Percentiles rank a stretch among this genome's conserved stretches.
These are phyloP conservation scores for Pelagomonas calceolata DNA, from an alignment of 108 stramenopile genomes.

Conservation along the genomic window DNA sequence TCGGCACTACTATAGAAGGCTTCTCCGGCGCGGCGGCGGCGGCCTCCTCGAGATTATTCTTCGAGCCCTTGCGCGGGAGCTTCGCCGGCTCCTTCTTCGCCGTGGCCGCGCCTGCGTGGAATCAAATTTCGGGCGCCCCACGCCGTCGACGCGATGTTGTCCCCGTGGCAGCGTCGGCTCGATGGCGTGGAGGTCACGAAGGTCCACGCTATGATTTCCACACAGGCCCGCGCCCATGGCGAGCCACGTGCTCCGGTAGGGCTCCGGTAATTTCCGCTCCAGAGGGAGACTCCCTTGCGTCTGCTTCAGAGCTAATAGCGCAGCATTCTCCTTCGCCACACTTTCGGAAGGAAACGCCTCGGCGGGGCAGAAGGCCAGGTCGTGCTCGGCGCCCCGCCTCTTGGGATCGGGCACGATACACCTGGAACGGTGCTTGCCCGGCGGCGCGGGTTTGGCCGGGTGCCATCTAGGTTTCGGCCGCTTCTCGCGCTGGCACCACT, in stretches of 20 bases:
- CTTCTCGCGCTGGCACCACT: conserved; percentile 52
- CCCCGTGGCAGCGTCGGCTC: too few relatives aligned
- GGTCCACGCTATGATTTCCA: too few relatives aligned
- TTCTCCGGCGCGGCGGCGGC: background rate
- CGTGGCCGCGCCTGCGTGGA: background rate
- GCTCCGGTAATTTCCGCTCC: conserved; percentile 80
- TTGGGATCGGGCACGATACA: conserved; percentile 70
- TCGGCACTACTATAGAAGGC: background rate
- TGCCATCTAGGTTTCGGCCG: conserved; percentile 19
- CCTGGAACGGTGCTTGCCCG: conserved; percentile 23
- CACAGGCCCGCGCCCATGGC: background rate
- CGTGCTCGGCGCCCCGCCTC: conserved; percentile 42
- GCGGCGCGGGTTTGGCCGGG: background rate
- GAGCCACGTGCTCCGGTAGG: conserved; percentile 72
- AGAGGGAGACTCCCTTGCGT: conserved; percentile 65
- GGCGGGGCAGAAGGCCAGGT: conserved; percentile 60
- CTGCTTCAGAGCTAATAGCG: conserved; percentile 67
- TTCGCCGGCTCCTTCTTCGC: background rate
- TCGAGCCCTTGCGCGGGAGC: background rate
- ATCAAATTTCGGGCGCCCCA: too few relatives aligned
- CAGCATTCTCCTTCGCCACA: conserved; percentile 71
- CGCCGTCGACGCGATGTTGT: too few relatives aligned
- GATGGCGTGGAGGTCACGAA: too few relatives aligned
- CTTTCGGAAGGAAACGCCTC: conserved; percentile 53
- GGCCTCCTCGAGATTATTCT: background rate